Base-by-base conservation (phyloP, 139 green algal species). In the Chlamydomonas sphaeroides region DNA sequence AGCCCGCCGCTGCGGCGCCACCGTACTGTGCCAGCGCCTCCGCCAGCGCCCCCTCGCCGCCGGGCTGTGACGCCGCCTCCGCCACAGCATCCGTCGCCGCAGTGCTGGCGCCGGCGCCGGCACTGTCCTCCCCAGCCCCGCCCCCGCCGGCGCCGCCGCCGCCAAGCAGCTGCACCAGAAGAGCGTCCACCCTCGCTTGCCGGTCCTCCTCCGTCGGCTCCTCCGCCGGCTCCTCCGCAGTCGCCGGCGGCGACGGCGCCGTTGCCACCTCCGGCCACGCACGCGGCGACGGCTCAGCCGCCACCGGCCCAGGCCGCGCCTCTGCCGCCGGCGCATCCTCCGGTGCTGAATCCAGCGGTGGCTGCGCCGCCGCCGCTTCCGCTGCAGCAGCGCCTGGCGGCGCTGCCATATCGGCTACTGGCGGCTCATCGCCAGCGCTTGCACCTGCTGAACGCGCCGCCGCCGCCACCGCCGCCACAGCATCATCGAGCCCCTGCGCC, bases 141-240 rank as follows among this genome's bases (percentile, higher is more conserved):
- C n/a, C 73, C 32, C 18, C 56, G 30, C 38, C 57, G 15, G n/a
- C n/a, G n/a, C 56, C 74, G 23, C 20, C 51, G 20, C 23, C 49
- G 5, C 33, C 33, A 15, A 80, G 74, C 41, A 80, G 61, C 74
- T 80, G 59, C 57, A 62, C 39, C 28, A 80, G 28, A 30, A 80
- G n/a, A 17, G 39, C 74, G 62, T 80, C 74, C 41, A 80, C 74
- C 7, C 59, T 39, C 21, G 74, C 74, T 38, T 70, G 74, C 42
- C 74, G 59, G 38, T 70, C 39, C 74, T 80, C 74, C 74, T 80
- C 74, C 10, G 59, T 62, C 57, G n/a, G n/a, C n/a, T 80, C 36
- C 72, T 11, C 63, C 63, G 5, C 38, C 38, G 1, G 5, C 38
- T 35, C 66, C 3, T 15, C 38, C 36, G 38, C 38, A 0, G 35